Percentiles rank a stretch among this genome's conserved stretches.
Evolutionary conservation across 2,329 filamentous ascomycete genomes (phyloP).

Genomic region (Fusarium sp.): DNA sequence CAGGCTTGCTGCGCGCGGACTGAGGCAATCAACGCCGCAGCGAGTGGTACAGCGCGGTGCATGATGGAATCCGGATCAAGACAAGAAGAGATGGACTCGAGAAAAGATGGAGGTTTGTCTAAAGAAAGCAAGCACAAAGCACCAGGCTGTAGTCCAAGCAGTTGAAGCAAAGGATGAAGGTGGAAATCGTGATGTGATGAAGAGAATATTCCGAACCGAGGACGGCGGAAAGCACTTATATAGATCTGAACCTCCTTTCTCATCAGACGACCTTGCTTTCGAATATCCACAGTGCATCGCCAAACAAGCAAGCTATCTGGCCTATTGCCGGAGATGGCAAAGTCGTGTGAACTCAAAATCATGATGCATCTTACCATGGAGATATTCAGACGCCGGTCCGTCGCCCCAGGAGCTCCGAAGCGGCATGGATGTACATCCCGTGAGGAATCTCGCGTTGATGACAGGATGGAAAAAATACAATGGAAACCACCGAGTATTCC

Average conservation of each 20-base stretch:
- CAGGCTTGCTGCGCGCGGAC: conserved; percentile 60
- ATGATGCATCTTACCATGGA: conserved; percentile 4
- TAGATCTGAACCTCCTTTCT: neutral
- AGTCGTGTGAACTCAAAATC: neutral
- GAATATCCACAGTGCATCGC: neutral
- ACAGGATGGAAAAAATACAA: neutral
- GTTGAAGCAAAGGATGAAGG: conserved; percentile 1
- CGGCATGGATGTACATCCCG: conserved; percentile 13
- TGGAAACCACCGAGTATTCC: neutral
- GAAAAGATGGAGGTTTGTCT: conserved; percentile 10
- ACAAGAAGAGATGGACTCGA: neutral
- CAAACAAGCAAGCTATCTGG: neutral
- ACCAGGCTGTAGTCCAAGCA: conserved; percentile 23
- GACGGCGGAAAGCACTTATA: conserved; percentile 2
- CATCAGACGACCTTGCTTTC: neutral
- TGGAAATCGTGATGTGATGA: conserved; percentile 15
- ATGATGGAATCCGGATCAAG: conserved; percentile 24
- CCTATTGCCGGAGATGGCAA: neutral
- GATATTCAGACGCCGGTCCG: neutral
- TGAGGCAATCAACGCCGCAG: conserved; percentile 40
- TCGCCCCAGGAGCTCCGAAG: conserved; percentile 22
- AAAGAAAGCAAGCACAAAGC: conserved; percentile 24
- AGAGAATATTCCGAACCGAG: neutral
- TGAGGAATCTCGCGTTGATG: conserved; percentile 4
- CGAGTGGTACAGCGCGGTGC: conserved; percentile 42